phyloP scores from a whole-genome alignment of 352 stramenopile genomes.

The Phytophthora pistaciae region DNA sequence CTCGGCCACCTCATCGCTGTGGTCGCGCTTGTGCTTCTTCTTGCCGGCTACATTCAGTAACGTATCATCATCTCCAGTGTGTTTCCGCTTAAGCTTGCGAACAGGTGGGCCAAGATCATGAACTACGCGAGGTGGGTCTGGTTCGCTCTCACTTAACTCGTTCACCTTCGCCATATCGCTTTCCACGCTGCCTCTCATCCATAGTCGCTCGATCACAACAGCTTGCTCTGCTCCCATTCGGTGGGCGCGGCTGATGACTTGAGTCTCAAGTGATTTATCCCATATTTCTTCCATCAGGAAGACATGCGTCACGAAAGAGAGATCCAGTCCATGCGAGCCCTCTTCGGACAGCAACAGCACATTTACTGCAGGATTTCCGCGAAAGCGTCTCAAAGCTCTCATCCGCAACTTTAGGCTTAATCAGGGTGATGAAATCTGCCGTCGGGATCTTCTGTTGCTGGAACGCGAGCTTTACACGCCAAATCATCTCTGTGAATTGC shows the following conservation, averaged over 20 bases:
- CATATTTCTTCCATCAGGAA: slow-evolving; percentile 97
- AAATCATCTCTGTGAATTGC: slow-evolving; percentile 77
- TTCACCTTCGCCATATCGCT: slow-evolving; percentile 64
- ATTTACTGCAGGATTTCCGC: slow-evolving; percentile 65
- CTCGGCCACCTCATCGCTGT: slow-evolving; percentile 4
- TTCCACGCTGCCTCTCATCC: slow-evolving; percentile 85
- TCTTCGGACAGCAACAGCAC: slow-evolving; percentile 94
- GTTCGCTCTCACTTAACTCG: slow-evolving; percentile 21
- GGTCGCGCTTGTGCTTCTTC: slow-evolving; percentile 33
- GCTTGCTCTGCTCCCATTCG: slow-evolving; percentile 93
- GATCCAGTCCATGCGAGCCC: slow-evolving; percentile 94
- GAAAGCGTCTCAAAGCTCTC: slow-evolving; percentile 54
- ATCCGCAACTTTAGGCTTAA: slow-evolving; percentile 45
- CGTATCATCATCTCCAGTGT: background rate
- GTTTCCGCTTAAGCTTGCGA: slow-evolving; percentile 24
- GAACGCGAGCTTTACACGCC: slow-evolving; percentile 64
- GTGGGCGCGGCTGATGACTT: slow-evolving; percentile 96
- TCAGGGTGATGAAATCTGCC: slow-evolving; percentile 59
- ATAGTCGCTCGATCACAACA: slow-evolving; percentile 92
- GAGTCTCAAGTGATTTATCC: slow-evolving; percentile 94
- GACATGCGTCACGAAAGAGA: slow-evolving; percentile 98
- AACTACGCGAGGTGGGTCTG: slow-evolving; percentile 7
- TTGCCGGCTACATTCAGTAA: slow-evolving; percentile 33
- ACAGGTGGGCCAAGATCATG: slow-evolving; percentile 16
- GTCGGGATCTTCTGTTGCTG: slow-evolving; percentile 58